Percentiles rank a stretch among this genome's conserved stretches.
Conservation (phyloP, 768 basidiomycete species). For the Panaeolus papilionaceus region DNA sequence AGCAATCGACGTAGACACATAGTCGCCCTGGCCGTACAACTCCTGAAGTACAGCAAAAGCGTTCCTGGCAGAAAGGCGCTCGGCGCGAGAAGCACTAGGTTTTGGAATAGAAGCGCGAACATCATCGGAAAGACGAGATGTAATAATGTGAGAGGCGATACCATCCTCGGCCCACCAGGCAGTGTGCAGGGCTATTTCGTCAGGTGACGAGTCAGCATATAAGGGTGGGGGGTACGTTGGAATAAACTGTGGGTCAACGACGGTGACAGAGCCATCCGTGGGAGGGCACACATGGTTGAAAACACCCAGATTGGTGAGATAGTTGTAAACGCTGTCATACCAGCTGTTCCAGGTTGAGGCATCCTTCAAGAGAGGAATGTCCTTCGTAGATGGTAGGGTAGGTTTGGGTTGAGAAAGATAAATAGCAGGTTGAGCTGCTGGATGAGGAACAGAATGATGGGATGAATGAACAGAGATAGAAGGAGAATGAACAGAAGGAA, state of each 20-base stretch:
- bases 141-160: not conserved
- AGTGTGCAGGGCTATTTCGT: not conserved
- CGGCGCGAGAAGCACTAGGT: conserved; percentile 5
- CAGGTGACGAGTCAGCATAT: not conserved
- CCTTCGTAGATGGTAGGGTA: not conserved
- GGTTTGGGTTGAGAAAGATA: not conserved
- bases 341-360: not conserved
- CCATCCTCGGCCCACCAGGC: conserved; percentile 10
- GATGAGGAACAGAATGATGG: no score
- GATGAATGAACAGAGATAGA: no score
- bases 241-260: not conserved
- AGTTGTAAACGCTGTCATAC: not conserved
- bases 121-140: not conserved
- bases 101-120: conserved; percentile 6
- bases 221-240: not conserved
- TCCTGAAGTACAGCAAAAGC: not conserved
- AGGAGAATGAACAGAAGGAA: no score
- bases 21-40: not conserved
- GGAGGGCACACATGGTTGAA: not conserved
- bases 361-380: not conserved
- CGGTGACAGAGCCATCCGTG: no score
- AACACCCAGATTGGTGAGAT: not conserved
- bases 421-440: not conserved
- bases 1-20: conserved; percentile 2
- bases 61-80: not conserved